Evolutionary conservation across 306 rosid genomes (phyloP), one percentile per base, ranked within the genome.

Genomic region (Vicia faba): DNA sequence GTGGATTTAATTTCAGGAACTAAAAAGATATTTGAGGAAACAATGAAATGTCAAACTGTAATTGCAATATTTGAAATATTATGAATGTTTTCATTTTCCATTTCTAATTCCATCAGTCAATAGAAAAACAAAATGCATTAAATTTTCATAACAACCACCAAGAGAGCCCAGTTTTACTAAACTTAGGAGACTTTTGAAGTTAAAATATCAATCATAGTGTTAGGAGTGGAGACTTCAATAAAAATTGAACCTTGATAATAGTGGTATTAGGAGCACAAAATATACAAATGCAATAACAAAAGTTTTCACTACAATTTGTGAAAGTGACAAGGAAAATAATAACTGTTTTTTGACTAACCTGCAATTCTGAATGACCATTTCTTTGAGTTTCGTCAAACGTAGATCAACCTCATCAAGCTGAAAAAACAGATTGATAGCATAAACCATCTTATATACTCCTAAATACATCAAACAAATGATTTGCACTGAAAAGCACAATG

Each of bases 311-410:
- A 36, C 62, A 65, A 70, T 60, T 69, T 51, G 43, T 7, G 38
- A 33, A 75, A 35, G 6, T 28, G 39, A 38, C 55, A 45, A 43
- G 69, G 65, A 61, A 63, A 45, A 36, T 56, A 40, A 66, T 48
- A 57, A 62, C 53, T 8, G 9, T 36, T 60, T 61, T 65, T 43
- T 25, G 38, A 72, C 88, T 51, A 80, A 91, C 96, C 96, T 89
- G 95, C 90, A 92, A 36, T 83, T 89, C 60, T 74, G 84, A 56
- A 92, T 81, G 69, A 80, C 96, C 77, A 64, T 76, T 67, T 92
- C 86, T 68, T 81, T 82, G 63, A 89, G 87, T 41, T 64, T 78
- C 68, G 81, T 85, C 79, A 92, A 77, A 68, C 77, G 78, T 65
- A 51, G 61, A 72, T 87, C 92, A 76, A 85, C 78, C 78, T 82